phyloP scores from a whole-genome alignment of 2,329 filamentous ascomycete genomes.

The Exophiala dermatitidis region DNA sequence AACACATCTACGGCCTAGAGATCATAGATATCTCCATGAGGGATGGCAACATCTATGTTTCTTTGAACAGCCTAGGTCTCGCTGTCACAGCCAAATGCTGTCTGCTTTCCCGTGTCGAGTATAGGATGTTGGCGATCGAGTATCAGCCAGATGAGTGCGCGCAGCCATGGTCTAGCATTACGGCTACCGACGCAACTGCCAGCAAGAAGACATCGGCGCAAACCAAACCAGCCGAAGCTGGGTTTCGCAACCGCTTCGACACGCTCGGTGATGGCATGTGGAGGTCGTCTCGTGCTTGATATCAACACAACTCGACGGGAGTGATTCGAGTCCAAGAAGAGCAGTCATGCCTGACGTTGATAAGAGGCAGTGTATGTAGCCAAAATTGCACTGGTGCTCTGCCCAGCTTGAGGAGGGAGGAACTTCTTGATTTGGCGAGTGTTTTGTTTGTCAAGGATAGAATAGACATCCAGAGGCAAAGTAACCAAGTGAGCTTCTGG shows the following conservation, averaged over 20 bases:
- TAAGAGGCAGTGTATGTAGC: too few species aligned
- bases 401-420: too few species aligned
- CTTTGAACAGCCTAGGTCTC: constrained; percentile 69
- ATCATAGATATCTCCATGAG: constrained; percentile 59
- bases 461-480: too few species aligned
- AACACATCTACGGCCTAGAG: constrained; percentile 73
- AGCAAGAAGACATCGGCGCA: constrained; percentile 24
- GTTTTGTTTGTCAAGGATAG: too few species aligned
- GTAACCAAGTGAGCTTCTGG: too few species aligned
- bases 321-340: too few species aligned
- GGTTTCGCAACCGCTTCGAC: constrained; percentile 53
- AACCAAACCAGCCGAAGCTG: constrained; percentile 6
- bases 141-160: constrained; percentile 69
- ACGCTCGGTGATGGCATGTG: constrained; percentile 46
- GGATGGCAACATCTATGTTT: constrained; percentile 57
- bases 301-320: background rate
- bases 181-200: constrained; percentile 26
- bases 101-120: constrained; percentile 62
- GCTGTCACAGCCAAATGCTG: constrained; percentile 69
- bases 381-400: too few species aligned
- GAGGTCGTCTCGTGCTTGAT: background rate
- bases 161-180: constrained; percentile 44
- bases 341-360: too few species aligned
- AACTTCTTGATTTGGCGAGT: too few species aligned
- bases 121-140: constrained; percentile 63